These are phyloP conservation scores for Conringia planisiliqua DNA, from an alignment of 345 rosid species.

Conservation along the genomic window DNA sequence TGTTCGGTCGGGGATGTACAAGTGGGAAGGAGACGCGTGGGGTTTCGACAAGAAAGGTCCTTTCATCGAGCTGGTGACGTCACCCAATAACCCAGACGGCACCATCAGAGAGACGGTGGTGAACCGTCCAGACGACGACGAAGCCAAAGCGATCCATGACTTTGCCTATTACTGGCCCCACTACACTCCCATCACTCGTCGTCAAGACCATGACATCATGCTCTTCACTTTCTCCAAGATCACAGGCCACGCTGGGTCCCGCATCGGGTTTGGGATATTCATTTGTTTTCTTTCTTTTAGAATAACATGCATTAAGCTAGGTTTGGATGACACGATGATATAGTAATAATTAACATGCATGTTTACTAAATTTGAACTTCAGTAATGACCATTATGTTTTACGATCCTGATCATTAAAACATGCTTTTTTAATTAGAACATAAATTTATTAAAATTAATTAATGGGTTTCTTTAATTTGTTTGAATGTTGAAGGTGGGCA, in stretches of 20 bases:
- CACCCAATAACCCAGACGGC: slow-evolving; percentile 92
- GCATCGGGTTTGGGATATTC: slow-evolving; percentile 61
- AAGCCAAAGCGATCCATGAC: slow-evolving; percentile 68
- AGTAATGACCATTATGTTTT: not conserved
- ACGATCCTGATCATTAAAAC: not conserved
- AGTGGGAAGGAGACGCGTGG: slow-evolving; percentile 86
- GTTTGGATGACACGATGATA: not conserved
- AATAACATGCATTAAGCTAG: not conserved
- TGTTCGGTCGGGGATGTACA: slow-evolving; percentile 59
- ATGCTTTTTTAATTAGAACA: not conserved
- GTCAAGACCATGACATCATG: slow-evolving; percentile 71
- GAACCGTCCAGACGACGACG: slow-evolving; percentile 41
- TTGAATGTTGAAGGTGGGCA: slow-evolving; percentile 62
- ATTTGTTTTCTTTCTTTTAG: not conserved
- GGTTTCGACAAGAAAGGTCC: slow-evolving; percentile 53
- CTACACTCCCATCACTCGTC: slow-evolving; percentile 59
- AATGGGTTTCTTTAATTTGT: not conserved
- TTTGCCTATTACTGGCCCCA: slow-evolving; percentile 95
- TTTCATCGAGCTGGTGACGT: slow-evolving; percentile 64
- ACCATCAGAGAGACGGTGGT: slow-evolving; percentile 60
- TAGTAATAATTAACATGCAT: not conserved
- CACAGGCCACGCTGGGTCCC: slow-evolving; percentile 93
- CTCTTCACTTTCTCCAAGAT: slow-evolving; percentile 86
- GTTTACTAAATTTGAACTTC: not conserved
- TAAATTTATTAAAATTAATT: not conserved